phyloP scores from a whole-genome alignment of 805 yeast genomes.

The Myxozyma neglecta region DNA sequence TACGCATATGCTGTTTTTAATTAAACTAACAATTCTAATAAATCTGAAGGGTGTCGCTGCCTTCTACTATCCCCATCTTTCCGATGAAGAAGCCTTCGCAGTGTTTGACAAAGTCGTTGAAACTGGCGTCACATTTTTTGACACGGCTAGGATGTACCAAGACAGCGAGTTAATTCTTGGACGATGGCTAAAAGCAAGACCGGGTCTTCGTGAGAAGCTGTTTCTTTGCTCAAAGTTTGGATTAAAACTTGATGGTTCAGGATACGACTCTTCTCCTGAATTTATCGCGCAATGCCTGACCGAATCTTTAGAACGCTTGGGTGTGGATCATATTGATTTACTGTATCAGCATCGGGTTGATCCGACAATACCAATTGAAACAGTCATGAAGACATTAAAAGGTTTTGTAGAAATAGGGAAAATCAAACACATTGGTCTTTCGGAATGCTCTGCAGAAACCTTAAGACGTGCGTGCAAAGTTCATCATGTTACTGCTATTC shows the following conservation, averaged over 20 bases:
- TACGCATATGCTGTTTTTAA: constrained; percentile 35
- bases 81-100: constrained; percentile 51
- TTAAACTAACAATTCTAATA: too few relatives aligned
- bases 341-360: constrained; percentile 78
- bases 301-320: constrained; percentile 24
- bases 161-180: constrained; percentile 56
- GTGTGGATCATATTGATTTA: constrained; percentile 46
- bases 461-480: constrained; percentile 58
- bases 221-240: constrained; percentile 67
- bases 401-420: constrained; percentile 62
- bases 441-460: constrained; percentile 67
- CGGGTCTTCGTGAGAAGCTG: constrained; percentile 40
- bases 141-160: constrained; percentile 71
- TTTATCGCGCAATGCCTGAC: constrained; percentile 15
- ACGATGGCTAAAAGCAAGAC: constrained; percentile 47
- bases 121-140: constrained; percentile 53
- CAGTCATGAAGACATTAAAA: constrained; percentile 56
- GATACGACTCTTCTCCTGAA: constrained; percentile 25
- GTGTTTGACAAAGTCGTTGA: constrained; percentile 52
- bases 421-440: constrained; percentile 68
- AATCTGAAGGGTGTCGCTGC: constrained; percentile 24
- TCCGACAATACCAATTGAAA: constrained; percentile 54
- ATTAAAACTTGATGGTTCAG: constrained; percentile 39
- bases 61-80: constrained; percentile 15
- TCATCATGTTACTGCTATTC: constrained; percentile 64